Conservation (phyloP, 495 filamentous ascomycete species). For the Hamigera avellanea region DNA sequence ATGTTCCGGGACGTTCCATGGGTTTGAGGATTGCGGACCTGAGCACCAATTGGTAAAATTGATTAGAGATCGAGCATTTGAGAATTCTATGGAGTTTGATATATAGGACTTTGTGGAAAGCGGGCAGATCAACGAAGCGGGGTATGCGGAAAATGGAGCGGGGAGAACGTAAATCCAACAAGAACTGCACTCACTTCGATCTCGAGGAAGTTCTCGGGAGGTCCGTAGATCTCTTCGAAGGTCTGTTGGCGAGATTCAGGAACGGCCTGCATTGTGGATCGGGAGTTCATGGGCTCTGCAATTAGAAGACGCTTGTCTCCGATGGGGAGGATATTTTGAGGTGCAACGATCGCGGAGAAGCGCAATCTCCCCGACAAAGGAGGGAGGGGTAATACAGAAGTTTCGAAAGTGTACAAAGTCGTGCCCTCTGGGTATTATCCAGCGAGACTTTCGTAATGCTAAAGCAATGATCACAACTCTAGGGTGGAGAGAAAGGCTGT, state of each 20-base stretch:
- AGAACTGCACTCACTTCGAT: conserved; percentile 77
- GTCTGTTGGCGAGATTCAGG: conserved; percentile 80
- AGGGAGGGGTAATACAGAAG: too few species aligned
- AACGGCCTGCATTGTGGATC: conserved; percentile 60
- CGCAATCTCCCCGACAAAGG: background rate
- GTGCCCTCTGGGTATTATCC: too few species aligned
- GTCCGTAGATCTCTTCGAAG: conserved; percentile 98
- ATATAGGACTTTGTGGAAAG: too few species aligned
- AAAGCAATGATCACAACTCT: too few species aligned
- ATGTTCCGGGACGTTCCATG: conserved; percentile 89
- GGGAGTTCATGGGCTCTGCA: background rate
- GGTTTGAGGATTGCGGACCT: conserved; percentile 93
- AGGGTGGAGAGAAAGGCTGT: too few species aligned
- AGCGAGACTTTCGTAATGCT: too few species aligned
- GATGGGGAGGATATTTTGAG: background rate
- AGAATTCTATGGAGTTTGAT: too few species aligned
- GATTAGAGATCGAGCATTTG: too few species aligned
- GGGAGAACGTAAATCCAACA: background rate
- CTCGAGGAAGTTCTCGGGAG: conserved; percentile 96
- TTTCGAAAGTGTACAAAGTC: too few species aligned
- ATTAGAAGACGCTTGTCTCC: background rate
- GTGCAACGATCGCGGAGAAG: background rate
- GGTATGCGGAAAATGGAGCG: too few species aligned
- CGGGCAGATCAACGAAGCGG: too few species aligned
- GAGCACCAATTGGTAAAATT: conserved; percentile 1